Evolutionary conservation across 805 yeast genomes (phyloP).

Genomic region (Yamadazyma sp.): DNA sequence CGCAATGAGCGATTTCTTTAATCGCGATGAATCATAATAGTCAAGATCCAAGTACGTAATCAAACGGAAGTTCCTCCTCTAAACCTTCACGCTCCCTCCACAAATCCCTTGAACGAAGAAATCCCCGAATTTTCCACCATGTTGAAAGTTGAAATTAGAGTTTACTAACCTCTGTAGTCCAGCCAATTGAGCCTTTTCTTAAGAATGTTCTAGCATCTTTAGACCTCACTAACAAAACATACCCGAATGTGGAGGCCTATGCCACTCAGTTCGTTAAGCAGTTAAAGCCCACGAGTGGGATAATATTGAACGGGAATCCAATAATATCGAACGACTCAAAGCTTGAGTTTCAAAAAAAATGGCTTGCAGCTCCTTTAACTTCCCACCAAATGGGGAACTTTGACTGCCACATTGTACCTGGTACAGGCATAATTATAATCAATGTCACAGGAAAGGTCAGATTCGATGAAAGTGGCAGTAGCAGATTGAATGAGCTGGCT

Average conservation of each 20-base stretch:
- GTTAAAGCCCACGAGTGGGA: slow-evolving; percentile 50
- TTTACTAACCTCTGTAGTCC: slow-evolving; percentile 18
- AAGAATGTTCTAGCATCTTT: slow-evolving; percentile 34
- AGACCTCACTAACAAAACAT: slow-evolving; percentile 33
- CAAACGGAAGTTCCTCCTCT: background rate
- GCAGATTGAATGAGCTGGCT: slow-evolving; percentile 63
- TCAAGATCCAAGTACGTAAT: slow-evolving; percentile 19
- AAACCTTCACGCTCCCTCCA: background rate
- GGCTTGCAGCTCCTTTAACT: slow-evolving; percentile 58
- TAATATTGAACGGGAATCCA: slow-evolving; percentile 61
- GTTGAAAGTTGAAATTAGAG: too few relatives aligned
- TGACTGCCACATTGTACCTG: slow-evolving; percentile 69
- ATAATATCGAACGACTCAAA: slow-evolving; percentile 36
- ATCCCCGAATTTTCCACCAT: too few relatives aligned
- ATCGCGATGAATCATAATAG: slow-evolving; percentile 8
- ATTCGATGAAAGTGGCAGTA: slow-evolving; percentile 75
- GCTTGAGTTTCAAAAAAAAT: slow-evolving; percentile 53
- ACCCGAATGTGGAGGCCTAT: slow-evolving; percentile 38
- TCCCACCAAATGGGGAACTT: slow-evolving; percentile 63
- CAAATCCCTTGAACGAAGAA: background rate
- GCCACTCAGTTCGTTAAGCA: slow-evolving; percentile 51
- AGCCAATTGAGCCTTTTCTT: slow-evolving; percentile 40
- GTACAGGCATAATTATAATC: slow-evolving; percentile 54
- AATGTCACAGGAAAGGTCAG: slow-evolving; percentile 60
- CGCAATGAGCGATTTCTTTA: too few relatives aligned